These are phyloP conservation scores for Rhodotorula sp. DNA, from an alignment of 1,284 basidiomycete species.

Conservation along the genomic window DNA sequence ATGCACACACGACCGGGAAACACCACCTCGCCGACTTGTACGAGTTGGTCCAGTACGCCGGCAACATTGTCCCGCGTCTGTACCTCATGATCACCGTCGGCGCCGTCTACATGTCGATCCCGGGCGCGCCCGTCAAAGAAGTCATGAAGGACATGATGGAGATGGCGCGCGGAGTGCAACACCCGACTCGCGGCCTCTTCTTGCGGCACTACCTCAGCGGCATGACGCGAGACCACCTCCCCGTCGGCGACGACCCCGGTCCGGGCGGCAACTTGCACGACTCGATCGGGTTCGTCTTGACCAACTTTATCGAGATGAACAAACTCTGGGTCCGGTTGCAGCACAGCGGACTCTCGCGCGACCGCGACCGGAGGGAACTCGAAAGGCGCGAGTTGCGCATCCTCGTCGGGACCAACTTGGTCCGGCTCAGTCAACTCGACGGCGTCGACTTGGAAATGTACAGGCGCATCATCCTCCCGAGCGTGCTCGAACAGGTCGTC, in stretches of 20 bases:
- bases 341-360: slow-evolving; percentile 90
- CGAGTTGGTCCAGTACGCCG: slow-evolving; percentile 94
- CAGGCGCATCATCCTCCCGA: slow-evolving; percentile 75
- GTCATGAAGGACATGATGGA: slow-evolving; percentile 99
- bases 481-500: slow-evolving; percentile 89
- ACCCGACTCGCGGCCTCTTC: slow-evolving; percentile 89
- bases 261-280: slow-evolving; percentile 84
- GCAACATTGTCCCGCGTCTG: slow-evolving; percentile 76
- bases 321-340: slow-evolving; percentile 96
- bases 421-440: slow-evolving; percentile 85
- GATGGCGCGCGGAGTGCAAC: slow-evolving; percentile 91
- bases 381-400: slow-evolving; percentile 89
- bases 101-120: slow-evolving; percentile 94
- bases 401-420: slow-evolving; percentile 91
- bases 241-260: slow-evolving; percentile 63
- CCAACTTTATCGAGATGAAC: slow-evolving; percentile 99
- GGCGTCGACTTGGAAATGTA: slow-evolving; percentile 92
- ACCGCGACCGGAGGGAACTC: slow-evolving; percentile 91
- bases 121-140: slow-evolving; percentile 91
- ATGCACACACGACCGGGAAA: slow-evolving; percentile 80
- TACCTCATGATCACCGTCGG: slow-evolving; percentile 97
- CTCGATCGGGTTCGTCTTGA: slow-evolving; percentile 88
- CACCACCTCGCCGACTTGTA: slow-evolving; percentile 96
- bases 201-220: slow-evolving; percentile 90
- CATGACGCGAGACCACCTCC: slow-evolving; percentile 90